Percentiles rank a stretch among this genome's conserved stretches.
These are phyloP conservation scores for Nemania diffusa DNA, from an alignment of 2,329 filamentous ascomycete genomes.

Conservation along the genomic window DNA sequence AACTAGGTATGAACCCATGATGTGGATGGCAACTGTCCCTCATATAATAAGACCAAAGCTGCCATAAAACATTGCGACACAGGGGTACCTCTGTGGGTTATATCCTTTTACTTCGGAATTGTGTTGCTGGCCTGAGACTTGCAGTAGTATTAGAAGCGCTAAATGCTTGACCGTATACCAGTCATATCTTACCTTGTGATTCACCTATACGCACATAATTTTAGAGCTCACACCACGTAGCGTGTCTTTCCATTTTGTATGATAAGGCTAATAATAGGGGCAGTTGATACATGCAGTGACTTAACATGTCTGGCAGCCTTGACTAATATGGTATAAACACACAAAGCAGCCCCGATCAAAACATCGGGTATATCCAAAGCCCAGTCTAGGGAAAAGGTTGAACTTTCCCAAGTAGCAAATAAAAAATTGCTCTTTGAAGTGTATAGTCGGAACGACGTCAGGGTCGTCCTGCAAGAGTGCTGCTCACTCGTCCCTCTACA, in stretches of 20 bases:
- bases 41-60: background rate
- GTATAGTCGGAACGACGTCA: background rate
- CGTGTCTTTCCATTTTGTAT: constrained; percentile 1
- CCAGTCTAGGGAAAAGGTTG: background rate
- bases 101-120: background rate
- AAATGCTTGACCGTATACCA: background rate
- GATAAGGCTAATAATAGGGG: background rate
- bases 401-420: background rate
- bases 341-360: constrained; percentile 2
- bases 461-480: background rate
- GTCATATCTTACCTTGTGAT: background rate
- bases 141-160: background rate
- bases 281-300: constrained; percentile 1
- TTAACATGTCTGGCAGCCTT: constrained; percentile 6
- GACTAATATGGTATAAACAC: background rate
- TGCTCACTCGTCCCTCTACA: constrained; percentile 1
- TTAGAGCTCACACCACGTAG: constrained; percentile 4
- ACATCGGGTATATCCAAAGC: background rate
- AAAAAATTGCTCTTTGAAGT: background rate
- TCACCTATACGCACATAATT: background rate
- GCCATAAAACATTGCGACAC: background rate
- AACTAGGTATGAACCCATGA: background rate
- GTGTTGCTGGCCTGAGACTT: background rate
- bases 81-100: background rate
- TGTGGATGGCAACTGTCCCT: background rate